Conservation (phyloP, 1,139 yeast genomes). For the Spencermartinsiella ligniputridi region DNA sequence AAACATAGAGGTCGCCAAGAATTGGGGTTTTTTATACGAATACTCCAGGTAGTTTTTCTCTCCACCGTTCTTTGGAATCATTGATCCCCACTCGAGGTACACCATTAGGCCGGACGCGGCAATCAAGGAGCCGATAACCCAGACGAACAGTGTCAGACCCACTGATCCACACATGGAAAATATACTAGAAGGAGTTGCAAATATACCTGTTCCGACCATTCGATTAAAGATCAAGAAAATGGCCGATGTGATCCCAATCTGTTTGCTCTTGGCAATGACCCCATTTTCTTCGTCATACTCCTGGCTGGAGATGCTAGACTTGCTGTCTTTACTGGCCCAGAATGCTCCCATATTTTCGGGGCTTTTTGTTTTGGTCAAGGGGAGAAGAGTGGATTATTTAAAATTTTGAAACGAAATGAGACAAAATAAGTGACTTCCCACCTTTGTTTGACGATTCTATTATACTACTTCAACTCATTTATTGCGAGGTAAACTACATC, state of each 20-base stretch:
- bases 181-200: constrained; percentile 79
- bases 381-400: too few species aligned
- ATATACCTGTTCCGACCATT: constrained; percentile 86
- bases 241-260: constrained; percentile 65
- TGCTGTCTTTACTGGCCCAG: background rate
- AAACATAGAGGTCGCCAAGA: constrained; percentile 68
- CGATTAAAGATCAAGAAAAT: constrained; percentile 68
- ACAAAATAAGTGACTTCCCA: too few species aligned
- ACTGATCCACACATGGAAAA: constrained; percentile 67
- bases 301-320: background rate
- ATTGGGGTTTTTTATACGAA: constrained; percentile 63
- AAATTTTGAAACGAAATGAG: too few species aligned
- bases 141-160: constrained; percentile 65
- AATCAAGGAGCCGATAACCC: constrained; percentile 74
- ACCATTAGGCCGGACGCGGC: constrained; percentile 72
- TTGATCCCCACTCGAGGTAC: constrained; percentile 81
- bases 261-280: constrained; percentile 17
- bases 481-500: too few species aligned
- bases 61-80: constrained; percentile 83
- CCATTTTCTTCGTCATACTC: constrained; percentile 1
- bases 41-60: constrained; percentile 80
- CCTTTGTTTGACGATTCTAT: too few species aligned
- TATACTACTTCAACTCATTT: too few species aligned
- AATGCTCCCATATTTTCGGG: constrained; percentile 1
- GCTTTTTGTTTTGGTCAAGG: background rate